Evolutionary conservation across 257 asterid species (phyloP).

Genomic region (Gentiana dahurica): DNA sequence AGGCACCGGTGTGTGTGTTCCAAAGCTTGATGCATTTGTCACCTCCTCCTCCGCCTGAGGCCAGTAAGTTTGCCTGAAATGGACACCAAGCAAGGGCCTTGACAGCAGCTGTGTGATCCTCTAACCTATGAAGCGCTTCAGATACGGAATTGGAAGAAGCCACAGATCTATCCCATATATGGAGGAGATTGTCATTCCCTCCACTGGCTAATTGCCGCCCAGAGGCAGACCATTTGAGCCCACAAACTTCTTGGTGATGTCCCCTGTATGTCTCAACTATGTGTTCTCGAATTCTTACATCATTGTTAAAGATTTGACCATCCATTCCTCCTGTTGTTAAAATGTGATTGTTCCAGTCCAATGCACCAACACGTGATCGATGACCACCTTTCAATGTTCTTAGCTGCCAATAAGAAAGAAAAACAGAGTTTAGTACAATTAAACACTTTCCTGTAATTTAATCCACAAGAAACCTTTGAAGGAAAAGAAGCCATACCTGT

Average conservation of each 20-base stretch:
- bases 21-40: conserved; percentile 78
- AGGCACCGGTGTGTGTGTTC: conserved; percentile 94
- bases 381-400: conserved; percentile 82
- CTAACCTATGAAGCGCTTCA: conserved; percentile 83
- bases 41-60: conserved; percentile 88
- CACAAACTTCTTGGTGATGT: conserved; percentile 92
- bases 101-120: conserved; percentile 88
- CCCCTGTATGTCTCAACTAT: conserved; percentile 68
- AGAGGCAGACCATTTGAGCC: conserved; percentile 86
- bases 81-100: conserved; percentile 99
- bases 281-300: conserved; percentile 60
- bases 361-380: conserved; percentile 54
- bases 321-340: conserved; percentile 97
- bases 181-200: conserved; percentile 85
- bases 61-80: conserved; percentile 73
- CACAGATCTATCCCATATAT: conserved; percentile 79
- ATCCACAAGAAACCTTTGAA: background rate
- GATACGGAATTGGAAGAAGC: conserved; percentile 58
- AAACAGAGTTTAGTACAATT: background rate
- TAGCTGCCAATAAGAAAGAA: conserved; percentile 36
- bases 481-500: conserved; percentile 35
- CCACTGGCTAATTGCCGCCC: conserved; percentile 95
- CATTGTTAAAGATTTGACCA: conserved; percentile 68
- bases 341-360: conserved; percentile 90
- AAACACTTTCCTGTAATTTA: background rate